Conservation (phyloP, 495 filamentous ascomycete genomes). For the Antarctomyces pellizariae region DNA sequence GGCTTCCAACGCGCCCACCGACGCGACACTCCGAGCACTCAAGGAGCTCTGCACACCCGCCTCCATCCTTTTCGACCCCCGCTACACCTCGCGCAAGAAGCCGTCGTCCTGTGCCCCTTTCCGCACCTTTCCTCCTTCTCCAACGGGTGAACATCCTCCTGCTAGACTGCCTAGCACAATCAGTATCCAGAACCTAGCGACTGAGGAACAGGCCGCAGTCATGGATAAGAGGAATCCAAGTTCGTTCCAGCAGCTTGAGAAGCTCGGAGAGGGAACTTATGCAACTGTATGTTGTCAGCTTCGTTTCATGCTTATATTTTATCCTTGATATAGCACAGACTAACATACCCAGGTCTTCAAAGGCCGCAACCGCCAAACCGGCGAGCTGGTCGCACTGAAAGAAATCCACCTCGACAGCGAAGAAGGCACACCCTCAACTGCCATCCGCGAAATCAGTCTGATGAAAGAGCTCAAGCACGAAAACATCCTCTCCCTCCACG, state of each 20-base stretch:
- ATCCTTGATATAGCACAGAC: conserved; percentile 1
- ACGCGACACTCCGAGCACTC: conserved; percentile 10
- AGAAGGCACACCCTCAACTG: conserved; percentile 94
- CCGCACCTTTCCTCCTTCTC: conserved; percentile 11
- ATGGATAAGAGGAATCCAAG: conserved; percentile 54
- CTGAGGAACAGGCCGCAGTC: conserved; percentile 2
- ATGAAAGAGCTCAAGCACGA: conserved; percentile 99
- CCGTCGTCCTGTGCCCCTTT: conserved; percentile 8
- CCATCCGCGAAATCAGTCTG: conserved; percentile 92
- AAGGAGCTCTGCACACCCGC: conserved; percentile 15
- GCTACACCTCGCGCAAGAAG: conserved; percentile 13
- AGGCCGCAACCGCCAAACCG: conserved; percentile 85
- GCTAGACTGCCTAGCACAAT: conserved; percentile 9
- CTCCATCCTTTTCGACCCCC: conserved; percentile 19
- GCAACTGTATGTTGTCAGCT: conserved; percentile 48
- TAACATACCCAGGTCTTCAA: conserved; percentile 62
- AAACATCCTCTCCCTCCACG: conserved; percentile 90
- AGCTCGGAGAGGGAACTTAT: conserved; percentile 97
- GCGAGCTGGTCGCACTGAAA: conserved; percentile 90
- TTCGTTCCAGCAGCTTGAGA: conserved; percentile 97
- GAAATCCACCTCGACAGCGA: conserved; percentile 98
- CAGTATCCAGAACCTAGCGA: conserved; percentile 10
- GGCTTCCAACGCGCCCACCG: conserved; percentile 12
- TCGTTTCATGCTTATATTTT: background rate
- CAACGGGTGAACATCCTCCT: conserved; percentile 3